Percentiles rank a stretch among this genome's conserved stretches.
Conservation (phyloP, 1,284 basidiomycete genomes). For the Fomes fomentarius region DNA sequence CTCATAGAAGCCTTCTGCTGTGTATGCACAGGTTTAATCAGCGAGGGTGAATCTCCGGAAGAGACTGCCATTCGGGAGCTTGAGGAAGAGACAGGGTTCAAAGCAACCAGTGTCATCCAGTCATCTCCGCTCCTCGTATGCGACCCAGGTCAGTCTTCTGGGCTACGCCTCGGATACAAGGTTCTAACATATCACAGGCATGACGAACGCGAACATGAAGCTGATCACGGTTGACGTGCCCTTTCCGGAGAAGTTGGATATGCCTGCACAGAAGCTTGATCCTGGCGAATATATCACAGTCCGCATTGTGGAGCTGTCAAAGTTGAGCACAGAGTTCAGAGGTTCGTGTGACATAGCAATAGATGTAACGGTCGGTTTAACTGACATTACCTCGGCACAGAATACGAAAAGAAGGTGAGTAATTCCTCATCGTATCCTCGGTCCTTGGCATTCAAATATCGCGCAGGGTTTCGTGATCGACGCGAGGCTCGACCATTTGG, state of each 20-base stretch:
- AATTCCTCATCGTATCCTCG: not conserved
- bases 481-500: conserved; percentile 75
- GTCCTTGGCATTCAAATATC: conserved; percentile 1
- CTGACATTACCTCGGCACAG: conserved; percentile 39
- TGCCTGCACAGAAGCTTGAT: conserved; percentile 70
- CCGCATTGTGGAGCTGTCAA: conserved; percentile 68
- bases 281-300: conserved; percentile 83
- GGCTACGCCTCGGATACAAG: not conserved
- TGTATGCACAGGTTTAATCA: conserved; percentile 66
- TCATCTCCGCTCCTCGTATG: conserved; percentile 72
- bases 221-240: conserved; percentile 68
- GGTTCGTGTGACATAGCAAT: conserved; percentile 44
- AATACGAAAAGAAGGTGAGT: conserved; percentile 64
- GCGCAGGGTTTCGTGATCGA: conserved; percentile 75
- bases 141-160: conserved; percentile 66
- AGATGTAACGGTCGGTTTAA: not conserved
- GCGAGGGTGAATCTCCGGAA: conserved; percentile 79
- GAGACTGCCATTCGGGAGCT: conserved; percentile 84
- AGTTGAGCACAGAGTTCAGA: conserved; percentile 64
- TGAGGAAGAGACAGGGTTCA: conserved; percentile 90
- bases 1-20: not conserved
- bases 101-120: conserved; percentile 62
- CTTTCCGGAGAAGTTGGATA: conserved; percentile 60
- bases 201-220: conserved; percentile 86
- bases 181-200: conserved; percentile 49